These are phyloP conservation scores for Colletotrichum sp. DNA, from an alignment of 2,329 filamentous ascomycete genomes.

Conservation along the genomic window DNA sequence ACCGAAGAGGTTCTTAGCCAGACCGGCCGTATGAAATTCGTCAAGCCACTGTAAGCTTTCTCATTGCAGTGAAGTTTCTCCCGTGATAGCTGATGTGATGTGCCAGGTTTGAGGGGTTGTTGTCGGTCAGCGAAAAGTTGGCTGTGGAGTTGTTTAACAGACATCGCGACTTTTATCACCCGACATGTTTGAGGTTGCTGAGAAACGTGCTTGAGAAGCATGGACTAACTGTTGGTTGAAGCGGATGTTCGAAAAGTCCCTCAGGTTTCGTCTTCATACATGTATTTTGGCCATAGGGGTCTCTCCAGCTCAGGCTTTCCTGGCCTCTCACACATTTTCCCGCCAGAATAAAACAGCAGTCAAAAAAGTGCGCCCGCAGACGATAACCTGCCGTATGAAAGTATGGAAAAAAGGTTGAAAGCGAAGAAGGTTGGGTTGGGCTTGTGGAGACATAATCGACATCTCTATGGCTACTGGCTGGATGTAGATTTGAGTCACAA, in stretches of 20 bases:
- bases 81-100: neutral
- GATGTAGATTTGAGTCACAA: neutral
- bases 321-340: neutral
- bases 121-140: neutral
- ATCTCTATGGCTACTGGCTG: neutral
- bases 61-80: neutral
- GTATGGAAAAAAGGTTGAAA: neutral
- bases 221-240: neutral
- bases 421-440: neutral
- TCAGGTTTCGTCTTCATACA: neutral
- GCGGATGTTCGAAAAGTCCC: neutral
- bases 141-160: neutral
- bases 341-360: neutral
- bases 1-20: neutral
- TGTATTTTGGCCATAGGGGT: no score
- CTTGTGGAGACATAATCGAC: neutral
- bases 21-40: constrained; percentile 8
- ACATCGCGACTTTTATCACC: neutral
- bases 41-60: neutral
- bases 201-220: neutral
- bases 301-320: neutral
- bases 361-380: neutral
- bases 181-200: neutral
- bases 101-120: neutral
- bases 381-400: neutral